phyloP scores from a whole-genome alignment of 371 early-diverging fungal species.

The Mucor sp. region DNA sequence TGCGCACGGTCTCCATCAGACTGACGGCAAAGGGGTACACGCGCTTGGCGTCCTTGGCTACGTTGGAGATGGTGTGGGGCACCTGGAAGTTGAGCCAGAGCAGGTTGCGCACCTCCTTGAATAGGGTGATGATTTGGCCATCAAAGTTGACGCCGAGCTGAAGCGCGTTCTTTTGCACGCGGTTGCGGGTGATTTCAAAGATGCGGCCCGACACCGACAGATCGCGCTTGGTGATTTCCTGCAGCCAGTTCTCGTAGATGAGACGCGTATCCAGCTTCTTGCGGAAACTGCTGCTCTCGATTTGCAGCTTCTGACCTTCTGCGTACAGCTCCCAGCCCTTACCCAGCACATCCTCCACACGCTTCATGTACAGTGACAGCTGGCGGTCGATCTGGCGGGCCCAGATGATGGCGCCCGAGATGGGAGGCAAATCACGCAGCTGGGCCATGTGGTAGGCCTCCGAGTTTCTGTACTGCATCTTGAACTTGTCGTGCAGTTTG shows the following conservation, averaged over 20 bases:
- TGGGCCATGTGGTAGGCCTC: constrained; percentile 90
- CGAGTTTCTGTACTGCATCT: constrained; percentile 87
- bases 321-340: constrained; percentile 97
- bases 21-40: constrained; percentile 98
- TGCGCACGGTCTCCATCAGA: constrained; percentile 92
- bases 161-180: constrained; percentile 77
- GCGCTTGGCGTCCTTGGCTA: constrained; percentile 95
- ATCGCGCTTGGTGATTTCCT: constrained; percentile 85
- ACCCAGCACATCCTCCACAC: constrained; percentile 97
- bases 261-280: constrained; percentile 90
- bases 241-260: constrained; percentile 92
- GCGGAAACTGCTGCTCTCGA: constrained; percentile 89
- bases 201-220: constrained; percentile 89
- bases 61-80: constrained; percentile 89
- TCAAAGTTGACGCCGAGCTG: constrained; percentile 95
- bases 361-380: constrained; percentile 92
- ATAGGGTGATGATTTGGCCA: constrained; percentile 90
- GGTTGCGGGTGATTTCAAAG: constrained; percentile 87
- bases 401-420: constrained; percentile 97
- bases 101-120: constrained; percentile 97
- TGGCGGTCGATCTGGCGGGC: constrained; percentile 98
- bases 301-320: constrained; percentile 93
- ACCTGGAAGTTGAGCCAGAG: constrained; percentile 92
- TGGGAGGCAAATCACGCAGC: constrained; percentile 91
- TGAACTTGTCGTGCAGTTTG: constrained; percentile 95